These are phyloP conservation scores for Ganoderma multipileum DNA, from an alignment of 1,284 basidiomycete genomes.

Conservation along the genomic window DNA sequence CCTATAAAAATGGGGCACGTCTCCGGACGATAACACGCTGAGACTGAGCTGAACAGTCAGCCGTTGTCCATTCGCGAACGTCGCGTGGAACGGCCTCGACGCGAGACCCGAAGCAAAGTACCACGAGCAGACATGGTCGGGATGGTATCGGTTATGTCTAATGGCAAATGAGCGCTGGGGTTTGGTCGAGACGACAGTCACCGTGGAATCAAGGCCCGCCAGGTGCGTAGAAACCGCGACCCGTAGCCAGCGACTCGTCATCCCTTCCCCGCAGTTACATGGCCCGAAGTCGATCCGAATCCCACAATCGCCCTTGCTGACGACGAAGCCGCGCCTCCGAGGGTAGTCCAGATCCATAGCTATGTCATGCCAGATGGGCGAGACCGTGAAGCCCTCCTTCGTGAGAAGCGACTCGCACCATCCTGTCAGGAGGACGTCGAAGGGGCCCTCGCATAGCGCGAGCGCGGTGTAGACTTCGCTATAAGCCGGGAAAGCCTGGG, in stretches of 20 bases:
- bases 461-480: conserved; percentile 8
- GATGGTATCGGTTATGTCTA: conserved; percentile 10
- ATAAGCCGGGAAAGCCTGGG: conserved; percentile 17
- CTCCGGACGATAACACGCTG: neutral
- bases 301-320: neutral
- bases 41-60: conserved; percentile 14
- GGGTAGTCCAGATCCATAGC: neutral
- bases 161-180: neutral
- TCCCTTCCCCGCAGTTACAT: conserved; percentile 4
- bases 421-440: conserved; percentile 15
- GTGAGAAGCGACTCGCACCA: conserved; percentile 17
- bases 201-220: neutral
- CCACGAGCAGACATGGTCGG: conserved; percentile 23
- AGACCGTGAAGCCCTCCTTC: conserved; percentile 3
- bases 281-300: conserved; percentile 9
- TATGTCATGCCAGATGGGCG: conserved; percentile 2
- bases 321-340: neutral
- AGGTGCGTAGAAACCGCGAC: conserved; percentile 2
- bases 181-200: neutral
- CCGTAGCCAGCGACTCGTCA: conserved; percentile 7
- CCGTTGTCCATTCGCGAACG: neutral
- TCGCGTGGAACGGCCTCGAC: conserved; percentile 14
- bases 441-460: conserved; percentile 4
- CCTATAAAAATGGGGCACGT: neutral
- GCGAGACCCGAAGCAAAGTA: conserved; percentile 18